phyloP scores from a whole-genome alignment of 2,329 filamentous ascomycete species.

The Phialophora macrospora region DNA sequence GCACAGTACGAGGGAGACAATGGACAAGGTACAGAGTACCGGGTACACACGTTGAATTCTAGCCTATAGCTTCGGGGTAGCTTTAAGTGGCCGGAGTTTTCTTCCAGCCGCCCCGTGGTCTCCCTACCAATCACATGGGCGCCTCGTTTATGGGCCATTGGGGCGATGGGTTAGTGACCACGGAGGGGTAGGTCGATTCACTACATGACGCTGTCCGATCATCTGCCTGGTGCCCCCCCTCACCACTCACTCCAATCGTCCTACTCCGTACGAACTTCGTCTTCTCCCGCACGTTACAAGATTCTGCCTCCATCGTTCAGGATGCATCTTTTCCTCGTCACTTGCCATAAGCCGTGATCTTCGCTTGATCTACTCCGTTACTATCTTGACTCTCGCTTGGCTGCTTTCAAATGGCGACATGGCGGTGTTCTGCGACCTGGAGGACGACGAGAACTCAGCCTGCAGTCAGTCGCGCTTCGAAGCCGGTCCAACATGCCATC shows the following conservation, averaged over 20 bases:
- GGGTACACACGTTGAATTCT: too few relatives aligned
- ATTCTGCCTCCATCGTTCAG: background rate
- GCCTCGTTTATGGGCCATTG: background rate
- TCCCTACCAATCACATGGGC: background rate
- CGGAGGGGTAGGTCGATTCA: background rate
- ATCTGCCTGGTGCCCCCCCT: background rate
- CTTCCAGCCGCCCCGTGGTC: background rate
- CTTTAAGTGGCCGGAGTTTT: background rate
- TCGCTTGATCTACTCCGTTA: background rate
- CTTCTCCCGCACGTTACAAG: background rate
- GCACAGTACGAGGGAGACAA: background rate
- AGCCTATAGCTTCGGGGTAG: background rate
- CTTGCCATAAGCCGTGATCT: background rate
- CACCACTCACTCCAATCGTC: background rate
- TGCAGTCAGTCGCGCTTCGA: constrained; percentile 29
- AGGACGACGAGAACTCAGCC: constrained; percentile 44
- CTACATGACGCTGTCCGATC: background rate
- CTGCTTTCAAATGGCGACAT: constrained; percentile 42
- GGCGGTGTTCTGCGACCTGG: constrained; percentile 56
- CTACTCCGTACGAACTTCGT: background rate
- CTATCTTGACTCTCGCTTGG: constrained; percentile 10
- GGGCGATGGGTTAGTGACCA: background rate
- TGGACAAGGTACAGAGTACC: too few relatives aligned
- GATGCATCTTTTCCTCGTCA: background rate
- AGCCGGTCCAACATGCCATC: constrained; percentile 27